Percentiles rank a stretch among this genome's conserved stretches.
These are phyloP conservation scores for Ganoderma leucocontextum DNA, from an alignment of 1,284 basidiomycete genomes.

Conservation along the genomic window DNA sequence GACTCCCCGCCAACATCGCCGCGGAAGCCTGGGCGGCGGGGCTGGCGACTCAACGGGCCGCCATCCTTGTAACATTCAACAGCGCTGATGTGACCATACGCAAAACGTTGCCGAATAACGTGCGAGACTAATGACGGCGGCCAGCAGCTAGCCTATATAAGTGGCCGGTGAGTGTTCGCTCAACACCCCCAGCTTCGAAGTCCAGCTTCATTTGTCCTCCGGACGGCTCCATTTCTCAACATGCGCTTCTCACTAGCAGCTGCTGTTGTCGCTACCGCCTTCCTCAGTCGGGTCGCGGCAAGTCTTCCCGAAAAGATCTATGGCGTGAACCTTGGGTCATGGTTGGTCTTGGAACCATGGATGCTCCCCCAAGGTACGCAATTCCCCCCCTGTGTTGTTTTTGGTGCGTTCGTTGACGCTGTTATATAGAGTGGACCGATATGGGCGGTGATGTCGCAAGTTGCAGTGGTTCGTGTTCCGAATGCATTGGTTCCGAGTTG, in stretches of 20 bases:
- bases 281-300: slow-evolving; percentile 11
- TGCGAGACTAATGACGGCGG: background rate
- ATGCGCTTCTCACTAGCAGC: background rate
- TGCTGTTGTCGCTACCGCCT: background rate
- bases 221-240: background rate
- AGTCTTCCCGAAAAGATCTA: slow-evolving; percentile 60
- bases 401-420: background rate
- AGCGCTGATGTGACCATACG: background rate
- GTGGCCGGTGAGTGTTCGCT: background rate
- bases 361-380: slow-evolving; percentile 67
- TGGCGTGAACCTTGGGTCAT: slow-evolving; percentile 72
- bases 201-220: background rate
- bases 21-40: background rate
- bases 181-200: background rate
- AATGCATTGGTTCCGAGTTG: slow-evolving; percentile 70
- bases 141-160: background rate
- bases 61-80: background rate
- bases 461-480: slow-evolving; percentile 57
- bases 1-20: background rate
- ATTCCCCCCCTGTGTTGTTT: background rate
- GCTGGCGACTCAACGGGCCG: background rate
- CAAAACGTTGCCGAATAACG: background rate
- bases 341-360: slow-evolving; percentile 72
- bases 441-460: slow-evolving; percentile 66
- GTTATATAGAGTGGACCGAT: slow-evolving; percentile 59